These are phyloP conservation scores for Agrocybe pediades DNA, from an alignment of 768 basidiomycete species.

Conservation along the genomic window DNA sequence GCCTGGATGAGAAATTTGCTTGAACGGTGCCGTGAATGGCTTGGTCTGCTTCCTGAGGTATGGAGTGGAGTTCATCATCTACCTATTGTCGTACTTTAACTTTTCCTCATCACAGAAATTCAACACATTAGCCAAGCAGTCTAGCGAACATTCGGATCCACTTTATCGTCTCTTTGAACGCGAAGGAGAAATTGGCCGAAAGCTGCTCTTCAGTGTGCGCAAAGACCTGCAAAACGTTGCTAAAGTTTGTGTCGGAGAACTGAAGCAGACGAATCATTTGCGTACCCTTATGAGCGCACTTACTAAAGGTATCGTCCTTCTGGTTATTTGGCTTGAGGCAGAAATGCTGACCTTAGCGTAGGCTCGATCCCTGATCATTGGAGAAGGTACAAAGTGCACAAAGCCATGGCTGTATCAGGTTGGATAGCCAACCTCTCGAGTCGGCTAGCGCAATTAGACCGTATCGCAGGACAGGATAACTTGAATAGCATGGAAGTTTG, in stretches of 20 bases:
- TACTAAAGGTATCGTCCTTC: constrained; percentile 71
- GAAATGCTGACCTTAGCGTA: constrained; percentile 26
- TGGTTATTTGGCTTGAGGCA: constrained; percentile 8
- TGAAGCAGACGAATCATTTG: constrained; percentile 96
- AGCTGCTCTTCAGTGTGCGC: constrained; percentile 76
- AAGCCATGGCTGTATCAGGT: constrained; percentile 76
- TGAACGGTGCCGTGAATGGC: constrained; percentile 85
- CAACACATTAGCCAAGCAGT: constrained; percentile 62
- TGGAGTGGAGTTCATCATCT: constrained; percentile 22
- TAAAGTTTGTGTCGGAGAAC: constrained; percentile 80
- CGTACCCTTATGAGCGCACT: constrained; percentile 84
- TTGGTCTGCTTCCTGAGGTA: constrained; percentile 74
- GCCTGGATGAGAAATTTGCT: constrained; percentile 92
- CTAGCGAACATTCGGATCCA: constrained; percentile 77
- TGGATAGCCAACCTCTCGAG: constrained; percentile 85
- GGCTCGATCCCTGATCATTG: constrained; percentile 89
- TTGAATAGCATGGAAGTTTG: constrained; percentile 78
- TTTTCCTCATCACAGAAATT: constrained; percentile 48
- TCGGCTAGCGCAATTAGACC: constrained; percentile 82
- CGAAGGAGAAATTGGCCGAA: constrained; percentile 80
- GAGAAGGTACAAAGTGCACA: constrained; percentile 87
- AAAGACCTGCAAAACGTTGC: constrained; percentile 82
- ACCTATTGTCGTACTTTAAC: constrained; percentile 2
- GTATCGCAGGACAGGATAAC: constrained; percentile 64
- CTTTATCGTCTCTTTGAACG: constrained; percentile 87